phyloP scores from a whole-genome alignment of 495 filamentous ascomycete species.

The Neurospora sp. region DNA sequence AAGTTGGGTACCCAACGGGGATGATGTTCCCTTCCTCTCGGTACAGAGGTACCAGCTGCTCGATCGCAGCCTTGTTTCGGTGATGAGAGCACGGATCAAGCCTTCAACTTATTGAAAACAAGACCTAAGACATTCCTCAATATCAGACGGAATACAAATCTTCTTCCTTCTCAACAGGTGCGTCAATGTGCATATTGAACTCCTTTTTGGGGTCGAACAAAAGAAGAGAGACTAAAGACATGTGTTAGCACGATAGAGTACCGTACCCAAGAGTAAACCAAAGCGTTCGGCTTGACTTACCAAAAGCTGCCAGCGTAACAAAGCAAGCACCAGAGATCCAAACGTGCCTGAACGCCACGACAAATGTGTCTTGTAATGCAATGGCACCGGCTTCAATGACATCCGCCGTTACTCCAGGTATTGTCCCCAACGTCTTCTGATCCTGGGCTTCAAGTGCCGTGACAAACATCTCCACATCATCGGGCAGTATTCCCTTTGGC shows the following conservation, averaged over 20 bases:
- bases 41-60: neutral
- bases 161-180: constrained; percentile 15
- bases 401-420: constrained; percentile 12
- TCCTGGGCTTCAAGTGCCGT: constrained; percentile 9
- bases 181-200: constrained; percentile 17
- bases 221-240: constrained; percentile 1
- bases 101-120: no score
- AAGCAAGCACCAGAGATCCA: constrained; percentile 22
- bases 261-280: neutral
- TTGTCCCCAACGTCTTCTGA: constrained; percentile 1
- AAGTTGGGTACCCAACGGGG: neutral
- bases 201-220: constrained; percentile 11
- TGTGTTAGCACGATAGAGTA: neutral
- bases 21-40: neutral
- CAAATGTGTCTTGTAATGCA: constrained; percentile 15
- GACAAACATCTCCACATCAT: constrained; percentile 11
- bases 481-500: constrained; percentile 8
- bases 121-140: neutral
- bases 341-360: constrained; percentile 17
- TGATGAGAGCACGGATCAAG: neutral
- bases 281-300: constrained; percentile 4
- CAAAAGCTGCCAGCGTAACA: constrained; percentile 11
- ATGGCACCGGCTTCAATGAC: constrained; percentile 11
- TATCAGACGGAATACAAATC: constrained; percentile 8
- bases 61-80: neutral